Evolutionary conservation across 306 rosid species (phyloP), one percentile per base, ranked within the genome.

Genomic region (Glycyrrhiza uralensis): DNA sequence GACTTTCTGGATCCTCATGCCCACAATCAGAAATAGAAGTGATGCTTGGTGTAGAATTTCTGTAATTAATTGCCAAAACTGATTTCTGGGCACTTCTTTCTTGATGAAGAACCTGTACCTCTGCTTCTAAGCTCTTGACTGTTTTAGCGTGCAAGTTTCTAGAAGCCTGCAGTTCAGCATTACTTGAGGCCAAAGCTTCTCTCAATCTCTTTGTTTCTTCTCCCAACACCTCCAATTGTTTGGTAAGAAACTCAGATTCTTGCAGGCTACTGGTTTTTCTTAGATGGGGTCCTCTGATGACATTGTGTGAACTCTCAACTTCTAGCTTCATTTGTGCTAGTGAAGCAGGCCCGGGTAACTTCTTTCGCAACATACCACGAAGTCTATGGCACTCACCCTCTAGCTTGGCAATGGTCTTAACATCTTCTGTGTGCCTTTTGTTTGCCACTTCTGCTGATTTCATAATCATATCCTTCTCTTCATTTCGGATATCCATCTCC

Each of bases 281-380:
- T 11, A 61, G 79, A 47, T 87, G 82, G 52, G 66, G 17, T 23
- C 86, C 97, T 19, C 86, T 84, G 15, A 70, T 84, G 66, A 87
- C 87, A 58, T 81, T 72, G 71, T 80, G 85, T 66, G 87, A 87
- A 82, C 71, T 88, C 59, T 89, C 96, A 68, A 87, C 90, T 81
- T 93, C 97, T 39, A 90, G 82, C 90, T 87, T 93, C 96, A 93
- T 93, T 80, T 93, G 98, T 23, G 96, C 93, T 55, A 93, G 81
- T 35, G 98, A 93, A 60, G 98, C 98, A 42, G 93, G 92, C 54
- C 98, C 98, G 4, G 98, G 98, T 66, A 93, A 78, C 87, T 93
- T 93, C 82, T 90, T 93, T 68, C 97, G 81, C 82, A 93, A 84
- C 63, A 93, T 86, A 62, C 90, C 79, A 4, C 98, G 96, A 15